Conservation (phyloP, 2,329 filamentous ascomycete species). For the Aureobasidium sp. region DNA sequence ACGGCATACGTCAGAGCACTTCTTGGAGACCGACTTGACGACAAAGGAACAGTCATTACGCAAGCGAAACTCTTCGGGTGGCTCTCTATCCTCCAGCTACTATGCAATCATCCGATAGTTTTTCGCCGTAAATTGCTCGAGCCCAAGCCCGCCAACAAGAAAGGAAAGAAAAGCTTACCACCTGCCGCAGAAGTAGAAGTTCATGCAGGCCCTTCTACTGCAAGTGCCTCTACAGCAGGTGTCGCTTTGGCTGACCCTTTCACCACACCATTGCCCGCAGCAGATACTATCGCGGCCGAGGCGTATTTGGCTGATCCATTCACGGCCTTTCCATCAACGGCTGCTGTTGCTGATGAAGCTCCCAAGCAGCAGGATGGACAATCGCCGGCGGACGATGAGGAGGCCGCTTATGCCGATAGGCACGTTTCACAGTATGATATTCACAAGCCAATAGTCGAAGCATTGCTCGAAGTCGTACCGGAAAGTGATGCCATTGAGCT, state of each 20-base stretch:
- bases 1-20: slow-evolving; percentile 42
- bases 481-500: slow-evolving; percentile 27
- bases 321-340: neutral
- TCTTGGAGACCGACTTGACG: slow-evolving; percentile 26
- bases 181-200: slow-evolving; percentile 12
- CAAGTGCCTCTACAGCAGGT: neutral
- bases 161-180: slow-evolving; percentile 13
- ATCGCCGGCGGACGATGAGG: neutral
- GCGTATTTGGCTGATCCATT: no score
- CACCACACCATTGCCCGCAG: neutral
- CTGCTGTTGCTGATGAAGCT: neutral
- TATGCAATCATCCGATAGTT: slow-evolving; percentile 53
- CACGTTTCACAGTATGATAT: slow-evolving; percentile 36
- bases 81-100: slow-evolving; percentile 46
- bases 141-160: slow-evolving; percentile 21
- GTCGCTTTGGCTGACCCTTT: neutral
- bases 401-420: slow-evolving; percentile 26
- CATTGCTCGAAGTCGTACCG: slow-evolving; percentile 11
- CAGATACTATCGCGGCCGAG: no score
- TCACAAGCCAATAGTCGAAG: slow-evolving; percentile 25
- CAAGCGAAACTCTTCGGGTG: slow-evolving; percentile 48
- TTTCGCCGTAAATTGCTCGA: slow-evolving; percentile 45
- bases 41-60: slow-evolving; percentile 24
- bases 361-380: neutral
- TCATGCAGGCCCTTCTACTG: neutral